These are phyloP conservation scores for Scutellaria galericulata DNA, from an alignment of 257 asterid species.

Conservation along the genomic window DNA sequence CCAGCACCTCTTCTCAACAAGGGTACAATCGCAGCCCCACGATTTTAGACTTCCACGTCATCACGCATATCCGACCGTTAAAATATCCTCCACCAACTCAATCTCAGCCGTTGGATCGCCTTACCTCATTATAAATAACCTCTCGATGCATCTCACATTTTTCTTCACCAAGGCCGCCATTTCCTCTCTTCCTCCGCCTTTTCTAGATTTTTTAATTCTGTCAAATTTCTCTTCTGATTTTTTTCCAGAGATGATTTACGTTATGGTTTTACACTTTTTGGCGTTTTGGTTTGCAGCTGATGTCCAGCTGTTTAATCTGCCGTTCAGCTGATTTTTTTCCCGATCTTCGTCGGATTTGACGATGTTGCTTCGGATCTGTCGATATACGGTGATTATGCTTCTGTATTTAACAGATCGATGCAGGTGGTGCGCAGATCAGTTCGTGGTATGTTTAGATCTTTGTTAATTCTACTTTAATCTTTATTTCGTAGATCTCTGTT, in stretches of 20 bases:
- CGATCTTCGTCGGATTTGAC: background rate
- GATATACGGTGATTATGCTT: background rate
- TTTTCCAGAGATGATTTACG: conserved; percentile 33
- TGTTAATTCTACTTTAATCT: background rate
- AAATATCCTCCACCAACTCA: background rate
- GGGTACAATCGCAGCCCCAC: no score
- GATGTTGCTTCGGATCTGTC: background rate
- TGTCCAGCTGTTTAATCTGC: background rate
- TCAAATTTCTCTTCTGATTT: background rate
- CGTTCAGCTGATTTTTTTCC: conserved; percentile 7
- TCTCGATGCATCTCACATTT: background rate
- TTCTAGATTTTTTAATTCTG: background rate
- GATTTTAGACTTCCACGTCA: background rate
- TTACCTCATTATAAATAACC: background rate
- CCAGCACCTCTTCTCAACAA: no score
- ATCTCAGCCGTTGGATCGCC: conserved; percentile 9
- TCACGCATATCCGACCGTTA: background rate
- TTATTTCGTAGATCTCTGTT: background rate
- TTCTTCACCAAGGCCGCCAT: background rate
- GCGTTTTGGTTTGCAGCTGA: background rate
- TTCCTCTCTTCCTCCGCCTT: background rate
- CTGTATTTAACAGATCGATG: background rate
- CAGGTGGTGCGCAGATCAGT: background rate
- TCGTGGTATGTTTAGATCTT: background rate
- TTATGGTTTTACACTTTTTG: conserved; percentile 32